These are phyloP conservation scores for Fraxinus dipetala DNA, from an alignment of 305 asterid genomes.

Conservation along the genomic window DNA sequence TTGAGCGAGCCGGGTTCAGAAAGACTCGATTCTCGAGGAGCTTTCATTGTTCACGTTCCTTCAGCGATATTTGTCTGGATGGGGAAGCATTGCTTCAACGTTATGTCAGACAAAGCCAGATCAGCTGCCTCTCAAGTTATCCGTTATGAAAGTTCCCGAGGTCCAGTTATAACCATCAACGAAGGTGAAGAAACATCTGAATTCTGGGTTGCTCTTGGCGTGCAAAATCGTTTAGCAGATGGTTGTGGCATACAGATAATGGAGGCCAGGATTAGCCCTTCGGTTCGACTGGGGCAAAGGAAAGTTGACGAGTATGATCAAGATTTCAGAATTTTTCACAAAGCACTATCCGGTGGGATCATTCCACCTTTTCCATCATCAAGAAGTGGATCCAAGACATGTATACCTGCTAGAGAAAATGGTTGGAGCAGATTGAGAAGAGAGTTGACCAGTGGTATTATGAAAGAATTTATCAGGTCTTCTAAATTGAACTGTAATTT, in stretches of 20 bases:
- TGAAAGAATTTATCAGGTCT: constrained; percentile 50
- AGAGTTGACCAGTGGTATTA: constrained; percentile 40
- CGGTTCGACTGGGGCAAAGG: constrained; percentile 27
- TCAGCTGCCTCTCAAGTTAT: constrained; percentile 73
- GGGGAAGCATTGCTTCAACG: constrained; percentile 53
- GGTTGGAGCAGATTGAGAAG: constrained; percentile 74
- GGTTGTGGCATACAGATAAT: not conserved
- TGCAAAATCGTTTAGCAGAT: constrained; percentile 27
- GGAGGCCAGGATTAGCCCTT: not conserved
- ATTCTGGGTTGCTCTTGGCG: constrained; percentile 64
- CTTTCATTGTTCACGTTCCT: constrained; percentile 77
- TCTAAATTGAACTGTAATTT: constrained; percentile 34
- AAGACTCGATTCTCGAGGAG: constrained; percentile 86
- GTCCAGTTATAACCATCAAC: constrained; percentile 50
- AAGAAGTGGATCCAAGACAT: constrained; percentile 58
- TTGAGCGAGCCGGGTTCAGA: constrained; percentile 51
- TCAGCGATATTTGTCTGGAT: constrained; percentile 74
- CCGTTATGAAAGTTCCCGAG: constrained; percentile 64
- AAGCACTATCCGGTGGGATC: constrained; percentile 75
- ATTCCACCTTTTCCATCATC: constrained; percentile 71
- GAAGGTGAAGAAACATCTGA: constrained; percentile 73
- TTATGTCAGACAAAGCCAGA: constrained; percentile 68
- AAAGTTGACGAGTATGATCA: constrained; percentile 57
- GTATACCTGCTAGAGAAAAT: constrained; percentile 68
- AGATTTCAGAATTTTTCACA: constrained; percentile 72